Base-by-base conservation (phyloP, 192 early-diverging fungal genomes). In the Rhizophagus prolifer region DNA sequence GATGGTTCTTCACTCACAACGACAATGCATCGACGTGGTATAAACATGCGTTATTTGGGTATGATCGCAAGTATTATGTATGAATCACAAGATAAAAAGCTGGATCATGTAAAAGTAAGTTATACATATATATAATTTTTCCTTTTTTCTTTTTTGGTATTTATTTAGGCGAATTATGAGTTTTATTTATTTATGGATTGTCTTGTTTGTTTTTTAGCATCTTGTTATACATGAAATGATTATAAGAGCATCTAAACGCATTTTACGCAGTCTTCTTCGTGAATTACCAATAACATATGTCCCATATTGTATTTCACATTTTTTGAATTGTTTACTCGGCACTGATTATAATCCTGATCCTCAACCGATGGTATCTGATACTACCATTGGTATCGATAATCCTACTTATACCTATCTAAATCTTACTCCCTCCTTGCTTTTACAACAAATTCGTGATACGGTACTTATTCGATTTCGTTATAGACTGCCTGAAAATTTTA, bases 11-110 rank as follows among this genome's bases (percentile, higher is more conserved):
- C 89, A 16, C 84, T 99, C n/a, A 91, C 90, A 13, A 86, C 85
- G 72, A 85, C 90, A 7, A 91, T 99, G 87, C 97, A 99, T 83
- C 92, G 90, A 61, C 94, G 94, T 50, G 97, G 97, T 76, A 92
- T 99, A 84, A 97, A 98, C 83, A 97, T 98, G 94, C 90, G 97
- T 38, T 98, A 97, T 78, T 87, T 99, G 26, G 97, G 96, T 10
- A 88, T 83, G 60, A 86, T 97, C 5, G 89, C 90, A 23, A 70
- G 83, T 50, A 74, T 92, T 26, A 84, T 96, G 41, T 86, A 94
- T 9, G 76, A 88, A 28, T 81, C 87, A 66, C 79, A 86, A 21
- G 92, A 89, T 58, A 79, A 82, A 31, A 82, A 82, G 28, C 78
- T 91, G 44, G 78, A 80, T 19, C 89, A 90, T 36, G 84, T 91